Base-by-base conservation (phyloP, 495 filamentous ascomycete species). In the Penicillium odoratum region DNA sequence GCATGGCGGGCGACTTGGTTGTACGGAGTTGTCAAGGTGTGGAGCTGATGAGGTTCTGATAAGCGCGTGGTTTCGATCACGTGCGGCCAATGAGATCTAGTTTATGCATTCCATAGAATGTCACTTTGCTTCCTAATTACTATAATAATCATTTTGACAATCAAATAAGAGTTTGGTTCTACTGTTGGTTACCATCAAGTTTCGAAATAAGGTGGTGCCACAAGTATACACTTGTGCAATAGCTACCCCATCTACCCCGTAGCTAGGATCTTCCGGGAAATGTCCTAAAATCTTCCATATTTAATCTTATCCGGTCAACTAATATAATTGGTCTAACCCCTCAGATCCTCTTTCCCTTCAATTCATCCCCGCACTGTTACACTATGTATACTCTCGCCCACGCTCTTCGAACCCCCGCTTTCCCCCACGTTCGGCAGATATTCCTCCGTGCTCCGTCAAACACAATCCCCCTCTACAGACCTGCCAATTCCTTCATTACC, bases 1-100 rank as follows among this genome's bases (percentile, higher is more conserved):
- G 58, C 75, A 80, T 81, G 44, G 30, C 46, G 56, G 44, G 30
- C 46, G 56, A 44, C 21, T 29, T 56, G 15, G 29, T 44, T 11
- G 42, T 28, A 47, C 7, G 53, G 11, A 55, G 25, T 43, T 31
- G 51, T 30, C 5, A 40, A 40, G 38, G 26, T 26, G 40, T 10
- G 40, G 42, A 54, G 51, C 38, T 44, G 38, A 52, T 52, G 50
- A 52, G 28, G 48, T 50, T 50, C 48, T n/a, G 29, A 50, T 50
- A 50, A 50, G 48, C 26, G 48, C 48, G 44, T 33, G 48, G 13
- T 21, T 47, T 47, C 10, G 44, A 47, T 47, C 44, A 47, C 44
- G 21, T 40, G 13, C 4, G 13, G 15, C 13, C 38, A 40, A 40
- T 13, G 38, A 40, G 38, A 15, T 16, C n/a, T 15, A n/a, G 10